These are phyloP conservation scores for Trichoderma koningiopsis DNA, from an alignment of 2,329 filamentous ascomycete species.

Conservation along the genomic window DNA sequence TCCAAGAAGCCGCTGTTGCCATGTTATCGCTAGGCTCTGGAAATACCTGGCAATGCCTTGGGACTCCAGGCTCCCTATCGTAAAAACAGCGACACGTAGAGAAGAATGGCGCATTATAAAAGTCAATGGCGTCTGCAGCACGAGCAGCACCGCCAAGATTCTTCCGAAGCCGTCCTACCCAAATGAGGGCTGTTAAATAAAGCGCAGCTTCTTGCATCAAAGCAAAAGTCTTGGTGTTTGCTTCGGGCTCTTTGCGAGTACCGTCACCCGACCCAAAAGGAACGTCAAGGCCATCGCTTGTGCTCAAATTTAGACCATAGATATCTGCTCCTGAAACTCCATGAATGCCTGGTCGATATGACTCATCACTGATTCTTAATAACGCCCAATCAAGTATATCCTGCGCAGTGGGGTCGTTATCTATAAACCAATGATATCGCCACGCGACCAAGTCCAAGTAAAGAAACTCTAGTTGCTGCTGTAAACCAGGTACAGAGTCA, in stretches of 20 bases:
- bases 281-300: not conserved
- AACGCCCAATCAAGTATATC: conserved; percentile 1
- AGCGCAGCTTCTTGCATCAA: conserved; percentile 3
- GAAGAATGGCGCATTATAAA: not conserved
- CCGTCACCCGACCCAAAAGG: not conserved
- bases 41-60: not conserved
- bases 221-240: not conserved
- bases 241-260: not conserved
- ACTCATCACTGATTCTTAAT: not conserved
- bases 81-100: conserved; percentile 9
- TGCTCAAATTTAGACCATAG: not conserved
- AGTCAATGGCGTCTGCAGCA: conserved; percentile 6
- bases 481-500: not conserved
- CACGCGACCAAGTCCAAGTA: not conserved
- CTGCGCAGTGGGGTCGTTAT: not conserved
- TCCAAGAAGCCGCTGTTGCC: not conserved
- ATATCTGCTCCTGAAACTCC: not conserved
- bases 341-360: not conserved
- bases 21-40: not conserved
- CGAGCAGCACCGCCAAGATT: conserved; percentile 12
- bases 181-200: not conserved
- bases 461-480: not conserved
- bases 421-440: not conserved
- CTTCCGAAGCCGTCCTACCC: not conserved
- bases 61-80: not conserved